Conservation (phyloP, 2,329 filamentous ascomycete genomes). For the Westerdykella aurantiaca region DNA sequence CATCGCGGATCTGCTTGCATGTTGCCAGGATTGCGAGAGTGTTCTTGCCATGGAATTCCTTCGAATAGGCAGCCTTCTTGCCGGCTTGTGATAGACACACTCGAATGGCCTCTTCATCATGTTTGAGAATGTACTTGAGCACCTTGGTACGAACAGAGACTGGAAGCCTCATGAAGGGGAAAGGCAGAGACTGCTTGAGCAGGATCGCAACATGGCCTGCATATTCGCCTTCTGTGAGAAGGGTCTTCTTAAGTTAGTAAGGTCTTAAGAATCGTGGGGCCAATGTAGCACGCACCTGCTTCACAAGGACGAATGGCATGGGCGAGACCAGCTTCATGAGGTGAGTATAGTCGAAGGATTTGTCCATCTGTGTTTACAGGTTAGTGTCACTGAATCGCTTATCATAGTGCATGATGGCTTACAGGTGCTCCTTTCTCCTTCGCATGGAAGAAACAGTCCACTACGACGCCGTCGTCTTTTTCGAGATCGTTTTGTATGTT, state of each 20-base stretch:
- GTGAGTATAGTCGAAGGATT: slow-evolving; percentile 18
- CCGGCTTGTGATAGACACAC: slow-evolving; percentile 23
- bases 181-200: slow-evolving; percentile 29
- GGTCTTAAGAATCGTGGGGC: background rate
- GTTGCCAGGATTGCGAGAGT: slow-evolving; percentile 27
- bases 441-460: slow-evolving; percentile 5
- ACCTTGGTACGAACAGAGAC: slow-evolving; percentile 22
- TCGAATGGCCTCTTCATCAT: slow-evolving; percentile 21
- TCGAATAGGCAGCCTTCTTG: slow-evolving; percentile 22
- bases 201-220: slow-evolving; percentile 32
- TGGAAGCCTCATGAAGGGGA: slow-evolving; percentile 28
- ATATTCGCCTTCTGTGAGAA: slow-evolving; percentile 25
- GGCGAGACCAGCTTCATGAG: slow-evolving; percentile 25
- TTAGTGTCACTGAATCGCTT: too few relatives aligned
- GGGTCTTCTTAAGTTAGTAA: slow-evolving; percentile 9
- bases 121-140: slow-evolving; percentile 23
- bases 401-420: background rate
- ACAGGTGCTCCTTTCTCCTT: slow-evolving; percentile 1
- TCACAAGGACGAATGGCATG: slow-evolving; percentile 26
- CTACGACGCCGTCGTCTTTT: slow-evolving; percentile 4
- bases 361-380: slow-evolving; percentile 5
- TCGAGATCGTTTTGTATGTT: slow-evolving; percentile 5
- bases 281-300: slow-evolving; percentile 19
- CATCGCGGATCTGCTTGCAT: slow-evolving; percentile 28
- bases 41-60: slow-evolving; percentile 26